Base-by-base conservation (phyloP, 2,329 filamentous ascomycete species). In the Colletotrichum sublineola region DNA sequence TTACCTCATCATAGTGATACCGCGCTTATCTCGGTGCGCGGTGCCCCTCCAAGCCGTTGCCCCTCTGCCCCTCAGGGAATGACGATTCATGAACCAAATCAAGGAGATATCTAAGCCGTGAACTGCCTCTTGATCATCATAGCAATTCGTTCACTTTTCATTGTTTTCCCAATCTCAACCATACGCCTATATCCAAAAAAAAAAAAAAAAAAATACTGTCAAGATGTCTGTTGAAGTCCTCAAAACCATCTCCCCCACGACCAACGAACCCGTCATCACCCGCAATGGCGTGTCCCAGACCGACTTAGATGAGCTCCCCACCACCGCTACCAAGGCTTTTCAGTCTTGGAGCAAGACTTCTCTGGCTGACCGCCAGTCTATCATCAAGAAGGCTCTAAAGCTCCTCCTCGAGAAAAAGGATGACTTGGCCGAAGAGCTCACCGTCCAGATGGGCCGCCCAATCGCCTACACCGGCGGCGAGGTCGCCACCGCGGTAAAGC, bases 371-470 rank as follows among this genome's bases (percentile, higher is more conserved):
- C 90, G 96, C 63, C 92, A 97, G 82, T 87, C 88, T 58, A 95
- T 97, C 75, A 91, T 98, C 77, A 91, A 90, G 77, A 94, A 93
- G 78, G 95, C 95, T 1, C 84, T 98, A 56, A 88, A 91, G 74
- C 83, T 94, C 5, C 86, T 98, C 38, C 82, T 84, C 20, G 88
- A 90, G 62, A 91, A 90, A 80, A 89, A 95, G 81, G 92, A 96
- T 90, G 93, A 91, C 74, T 86, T 98, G 44, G 95, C 93, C 7
- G 88, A 90, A 76, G 95, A 98, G 81, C 85, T 98, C 72, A 98
- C 95, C 0, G 92, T 94, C 80, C 95, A 98, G 85, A 98, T 98
- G 95, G 96, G 96, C 53, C 89, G 96, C 29, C 96, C 96, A 44
- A 97, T 98, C 78, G 89, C 93, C 48, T 98, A 96, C 81, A 93